Percentiles rank a stretch among this genome's conserved stretches.
These are phyloP conservation scores for Rhodotorula toruloides DNA, from an alignment of 768 basidiomycete genomes.

Conservation along the genomic window DNA sequence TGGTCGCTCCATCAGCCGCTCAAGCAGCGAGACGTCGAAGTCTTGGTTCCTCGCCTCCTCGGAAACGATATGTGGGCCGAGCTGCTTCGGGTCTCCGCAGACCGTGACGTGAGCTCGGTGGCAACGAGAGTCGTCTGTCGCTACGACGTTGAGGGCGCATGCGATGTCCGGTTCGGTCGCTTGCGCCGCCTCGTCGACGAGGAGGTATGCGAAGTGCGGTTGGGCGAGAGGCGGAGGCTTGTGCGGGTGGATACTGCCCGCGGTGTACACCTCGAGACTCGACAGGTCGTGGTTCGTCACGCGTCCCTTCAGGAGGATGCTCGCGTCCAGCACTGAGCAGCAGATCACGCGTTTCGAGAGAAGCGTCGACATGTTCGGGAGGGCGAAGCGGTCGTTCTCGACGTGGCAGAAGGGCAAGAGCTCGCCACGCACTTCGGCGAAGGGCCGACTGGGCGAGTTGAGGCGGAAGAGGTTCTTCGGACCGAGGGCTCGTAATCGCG, in stretches of 20 bases:
- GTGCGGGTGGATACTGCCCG: constrained; percentile 32
- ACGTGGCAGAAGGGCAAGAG: constrained; percentile 41
- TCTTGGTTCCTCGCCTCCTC: constrained; percentile 41
- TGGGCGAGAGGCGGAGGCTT: background rate
- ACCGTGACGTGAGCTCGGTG: constrained; percentile 43
- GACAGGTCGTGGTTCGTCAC: constrained; percentile 44
- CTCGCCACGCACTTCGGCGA: constrained; percentile 45
- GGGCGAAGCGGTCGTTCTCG: constrained; percentile 40
- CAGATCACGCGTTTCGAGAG: constrained; percentile 44
- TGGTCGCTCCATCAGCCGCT: constrained; percentile 43
- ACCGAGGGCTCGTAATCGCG: constrained; percentile 41
- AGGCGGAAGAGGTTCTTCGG: constrained; percentile 44
- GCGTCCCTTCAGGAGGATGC: constrained; percentile 42
- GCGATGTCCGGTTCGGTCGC: constrained; percentile 35
- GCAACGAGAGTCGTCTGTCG: constrained; percentile 2
- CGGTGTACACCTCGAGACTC: constrained; percentile 34
- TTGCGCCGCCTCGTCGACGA: constrained; percentile 49
- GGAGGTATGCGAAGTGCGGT: constrained; percentile 47
- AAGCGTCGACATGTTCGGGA: constrained; percentile 16
- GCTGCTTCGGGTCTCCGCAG: constrained; percentile 47
- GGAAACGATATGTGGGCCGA: constrained; percentile 46
- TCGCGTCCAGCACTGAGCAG: constrained; percentile 43
- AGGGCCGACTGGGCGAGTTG: constrained; percentile 45
- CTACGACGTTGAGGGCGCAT: constrained; percentile 30
- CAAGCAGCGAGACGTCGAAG: constrained; percentile 46